Evolutionary conservation across 306 rosid species (phyloP).

Genomic region (Inga oerstediana): DNA sequence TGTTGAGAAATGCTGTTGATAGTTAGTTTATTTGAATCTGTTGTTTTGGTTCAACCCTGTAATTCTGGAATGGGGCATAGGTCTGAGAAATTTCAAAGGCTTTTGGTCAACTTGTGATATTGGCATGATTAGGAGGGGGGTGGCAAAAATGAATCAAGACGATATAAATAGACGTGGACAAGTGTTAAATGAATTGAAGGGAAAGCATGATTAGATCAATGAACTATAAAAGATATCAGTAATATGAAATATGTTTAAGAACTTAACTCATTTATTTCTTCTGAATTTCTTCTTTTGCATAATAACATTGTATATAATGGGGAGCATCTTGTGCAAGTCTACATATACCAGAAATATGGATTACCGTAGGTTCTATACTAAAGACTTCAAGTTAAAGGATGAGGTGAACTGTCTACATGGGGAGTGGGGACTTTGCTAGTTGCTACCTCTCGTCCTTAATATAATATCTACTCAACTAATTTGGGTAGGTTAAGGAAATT

Average conservation of each 20-base stretch:
- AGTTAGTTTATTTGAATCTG: slow-evolving; percentile 23
- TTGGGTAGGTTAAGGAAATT: too few relatives aligned
- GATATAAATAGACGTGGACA: slow-evolving; percentile 9
- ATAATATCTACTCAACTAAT: too few relatives aligned
- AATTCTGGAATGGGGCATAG: slow-evolving; percentile 19
- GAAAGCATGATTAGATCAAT: slow-evolving; percentile 16
- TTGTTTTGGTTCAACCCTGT: slow-evolving; percentile 23
- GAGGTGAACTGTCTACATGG: background rate
- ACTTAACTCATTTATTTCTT: background rate
- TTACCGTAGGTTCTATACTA: background rate
- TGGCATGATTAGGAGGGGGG: background rate
- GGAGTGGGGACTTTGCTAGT: slow-evolving; percentile 6
- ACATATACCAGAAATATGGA: background rate
- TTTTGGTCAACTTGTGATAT: slow-evolving; percentile 20
- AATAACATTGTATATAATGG: background rate
- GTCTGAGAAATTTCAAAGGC: slow-evolving; percentile 28
- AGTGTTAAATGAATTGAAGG: slow-evolving; percentile 13
- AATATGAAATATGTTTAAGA: background rate
- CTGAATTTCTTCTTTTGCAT: background rate
- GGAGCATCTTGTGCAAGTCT: background rate
- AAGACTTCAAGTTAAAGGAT: background rate
- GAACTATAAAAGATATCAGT: background rate
- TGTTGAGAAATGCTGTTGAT: slow-evolving; percentile 23
- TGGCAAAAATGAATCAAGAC: background rate
- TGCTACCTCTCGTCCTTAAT: too few relatives aligned